phyloP scores from a whole-genome alignment of 202 grass and related monocot species.

The Zizania palustris region DNA sequence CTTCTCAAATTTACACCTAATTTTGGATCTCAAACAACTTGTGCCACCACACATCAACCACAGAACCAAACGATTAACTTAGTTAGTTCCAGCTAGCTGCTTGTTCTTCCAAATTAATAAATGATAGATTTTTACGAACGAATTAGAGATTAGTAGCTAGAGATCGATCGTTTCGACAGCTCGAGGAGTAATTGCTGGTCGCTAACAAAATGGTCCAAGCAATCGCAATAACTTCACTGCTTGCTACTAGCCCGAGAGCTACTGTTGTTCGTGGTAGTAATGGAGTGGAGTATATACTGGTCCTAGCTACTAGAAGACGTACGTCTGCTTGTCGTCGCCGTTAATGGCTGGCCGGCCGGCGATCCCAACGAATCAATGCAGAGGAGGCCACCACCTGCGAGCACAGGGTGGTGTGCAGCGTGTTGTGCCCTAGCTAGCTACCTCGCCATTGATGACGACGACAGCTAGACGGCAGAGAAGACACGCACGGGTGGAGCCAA shows the following conservation, averaged over 20 bases:
- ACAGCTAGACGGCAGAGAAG: background rate
- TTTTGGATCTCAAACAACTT: no score
- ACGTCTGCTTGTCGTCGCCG: background rate
- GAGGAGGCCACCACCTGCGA: background rate
- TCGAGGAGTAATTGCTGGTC: background rate
- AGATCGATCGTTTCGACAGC: background rate
- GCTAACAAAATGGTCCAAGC: background rate
- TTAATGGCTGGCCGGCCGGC: slow-evolving; percentile 4
- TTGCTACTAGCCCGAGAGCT: background rate
- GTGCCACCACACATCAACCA: background rate
- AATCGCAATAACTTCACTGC: background rate
- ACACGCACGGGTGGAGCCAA: no score
- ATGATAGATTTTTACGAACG: no score
- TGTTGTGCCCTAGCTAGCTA: background rate
- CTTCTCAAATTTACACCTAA: background rate
- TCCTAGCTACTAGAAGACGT: background rate
- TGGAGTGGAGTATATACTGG: no score
- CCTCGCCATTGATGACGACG: background rate
- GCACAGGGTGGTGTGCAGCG: background rate
- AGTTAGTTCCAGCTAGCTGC: no score
- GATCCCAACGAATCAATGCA: background rate
- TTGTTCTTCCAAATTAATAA: no score
- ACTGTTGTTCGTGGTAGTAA: no score
- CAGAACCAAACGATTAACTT: background rate
- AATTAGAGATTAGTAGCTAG: no score